These are phyloP conservation scores for Coemansia sp. DNA, from an alignment of 192 early-diverging fungal genomes.

Conservation along the genomic window DNA sequence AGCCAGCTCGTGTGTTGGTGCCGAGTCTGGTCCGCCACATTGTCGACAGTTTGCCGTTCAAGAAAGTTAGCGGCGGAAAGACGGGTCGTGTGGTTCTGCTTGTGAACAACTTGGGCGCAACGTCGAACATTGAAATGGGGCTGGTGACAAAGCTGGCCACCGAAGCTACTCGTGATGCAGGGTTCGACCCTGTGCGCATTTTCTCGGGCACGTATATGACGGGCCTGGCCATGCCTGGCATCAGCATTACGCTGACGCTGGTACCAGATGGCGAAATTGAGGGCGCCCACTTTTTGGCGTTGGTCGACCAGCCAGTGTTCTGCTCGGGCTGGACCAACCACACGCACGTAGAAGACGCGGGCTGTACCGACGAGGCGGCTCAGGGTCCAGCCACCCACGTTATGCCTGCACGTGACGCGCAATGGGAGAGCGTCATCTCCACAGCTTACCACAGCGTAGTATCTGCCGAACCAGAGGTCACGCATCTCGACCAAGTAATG, in stretches of 20 bases:
- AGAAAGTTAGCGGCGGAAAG: slow-evolving; percentile 19
- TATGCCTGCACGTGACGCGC: slow-evolving; percentile 40
- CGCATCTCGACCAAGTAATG: slow-evolving; percentile 67
- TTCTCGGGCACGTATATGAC: slow-evolving; percentile 77
- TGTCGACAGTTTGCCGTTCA: slow-evolving; percentile 50
- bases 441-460: slow-evolving; percentile 55
- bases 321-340: slow-evolving; percentile 67
- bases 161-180: slow-evolving; percentile 38
- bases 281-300: slow-evolving; percentile 39
- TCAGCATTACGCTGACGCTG: slow-evolving; percentile 67
- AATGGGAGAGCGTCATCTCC: slow-evolving; percentile 55
- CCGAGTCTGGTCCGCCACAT: slow-evolving; percentile 57
- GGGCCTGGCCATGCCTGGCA: slow-evolving; percentile 78
- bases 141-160: slow-evolving; percentile 69
- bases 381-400: slow-evolving; percentile 21
- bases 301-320: slow-evolving; percentile 61
- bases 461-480: slow-evolving; percentile 60
- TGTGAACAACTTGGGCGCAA: slow-evolving; percentile 83
- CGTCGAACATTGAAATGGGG: slow-evolving; percentile 69
- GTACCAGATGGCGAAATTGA: slow-evolving; percentile 53
- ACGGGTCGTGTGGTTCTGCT: slow-evolving; percentile 60
- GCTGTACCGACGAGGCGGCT: slow-evolving; percentile 37
- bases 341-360: slow-evolving; percentile 36
- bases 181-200: slow-evolving; percentile 57
- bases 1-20: slow-evolving; percentile 56